These are phyloP conservation scores for Epichloe gansuensis DNA, from an alignment of 2,329 filamentous ascomycete genomes.

Conservation along the genomic window DNA sequence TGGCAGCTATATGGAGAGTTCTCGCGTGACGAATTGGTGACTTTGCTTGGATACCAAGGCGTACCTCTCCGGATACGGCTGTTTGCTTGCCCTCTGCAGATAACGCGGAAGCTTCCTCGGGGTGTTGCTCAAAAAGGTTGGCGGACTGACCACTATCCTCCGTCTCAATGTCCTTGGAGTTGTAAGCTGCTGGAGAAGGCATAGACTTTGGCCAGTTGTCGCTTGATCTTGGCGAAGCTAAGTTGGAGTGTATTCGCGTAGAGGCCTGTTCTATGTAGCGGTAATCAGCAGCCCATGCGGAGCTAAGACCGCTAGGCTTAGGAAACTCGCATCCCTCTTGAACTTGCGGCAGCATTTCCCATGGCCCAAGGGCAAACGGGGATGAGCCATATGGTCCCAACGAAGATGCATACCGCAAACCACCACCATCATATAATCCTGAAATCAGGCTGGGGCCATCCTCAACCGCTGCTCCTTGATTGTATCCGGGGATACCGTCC, in stretches of 20 bases:
- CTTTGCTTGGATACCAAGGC: background rate
- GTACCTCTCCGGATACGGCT: background rate
- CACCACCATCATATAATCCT: conserved; percentile 4
- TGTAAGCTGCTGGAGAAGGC: background rate
- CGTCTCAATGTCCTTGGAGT: background rate
- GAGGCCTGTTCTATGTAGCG: conserved; percentile 10
- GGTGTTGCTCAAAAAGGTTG: conserved; percentile 5
- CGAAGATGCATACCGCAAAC: conserved; percentile 6
- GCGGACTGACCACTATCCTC: background rate
- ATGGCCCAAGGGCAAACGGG: conserved; percentile 10
- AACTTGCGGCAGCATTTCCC: conserved; percentile 6
- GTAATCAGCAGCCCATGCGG: conserved; percentile 21
- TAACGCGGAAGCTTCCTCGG: conserved; percentile 3
- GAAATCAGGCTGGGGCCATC: conserved; percentile 4
- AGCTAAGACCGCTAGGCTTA: conserved; percentile 17
- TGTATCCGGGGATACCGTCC: conserved; percentile 1
- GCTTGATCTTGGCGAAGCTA: conserved; percentile 4
- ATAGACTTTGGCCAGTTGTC: conserved; percentile 1
- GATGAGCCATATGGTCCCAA: conserved; percentile 10
- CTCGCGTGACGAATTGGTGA: background rate
- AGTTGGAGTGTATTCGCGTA: background rate
- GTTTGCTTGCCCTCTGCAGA: background rate
- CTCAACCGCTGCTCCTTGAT: background rate
- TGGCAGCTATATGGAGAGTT: background rate
- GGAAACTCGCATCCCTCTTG: conserved; percentile 22